Conservation (phyloP, 2,329 filamentous ascomycete genomes). For the Alternaria postmessia region DNA sequence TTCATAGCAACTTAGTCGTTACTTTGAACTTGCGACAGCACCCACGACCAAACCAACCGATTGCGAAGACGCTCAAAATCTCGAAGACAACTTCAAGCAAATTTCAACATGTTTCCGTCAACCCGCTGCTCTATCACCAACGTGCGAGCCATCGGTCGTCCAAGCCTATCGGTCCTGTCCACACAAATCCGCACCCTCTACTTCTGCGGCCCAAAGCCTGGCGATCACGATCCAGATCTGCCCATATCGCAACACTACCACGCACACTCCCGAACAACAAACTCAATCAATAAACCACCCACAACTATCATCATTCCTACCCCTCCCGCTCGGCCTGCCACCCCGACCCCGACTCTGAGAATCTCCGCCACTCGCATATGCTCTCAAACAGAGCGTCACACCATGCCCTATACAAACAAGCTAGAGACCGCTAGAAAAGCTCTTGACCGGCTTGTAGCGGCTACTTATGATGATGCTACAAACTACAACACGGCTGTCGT, state of each 20-base stretch:
- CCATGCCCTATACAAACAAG: background rate
- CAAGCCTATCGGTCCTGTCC: background rate
- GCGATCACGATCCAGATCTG: background rate
- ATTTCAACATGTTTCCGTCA: background rate
- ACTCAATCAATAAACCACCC: background rate
- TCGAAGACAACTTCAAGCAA: background rate
- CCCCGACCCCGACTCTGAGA: background rate
- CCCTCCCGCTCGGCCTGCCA: background rate
- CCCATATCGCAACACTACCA: constrained; percentile 2
- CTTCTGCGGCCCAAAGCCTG: constrained; percentile 9
- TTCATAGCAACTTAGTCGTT: background rate
- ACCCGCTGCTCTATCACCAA: background rate
- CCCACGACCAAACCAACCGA: background rate
- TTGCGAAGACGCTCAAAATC: background rate
- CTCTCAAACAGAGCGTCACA: background rate
- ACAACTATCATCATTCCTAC: background rate
- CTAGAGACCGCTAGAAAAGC: background rate
- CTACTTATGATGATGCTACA: background rate
- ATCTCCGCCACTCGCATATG: background rate
- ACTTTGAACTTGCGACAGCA: background rate
- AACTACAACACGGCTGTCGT: background rate
- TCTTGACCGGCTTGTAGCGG: background rate
- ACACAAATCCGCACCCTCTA: constrained; percentile 1
- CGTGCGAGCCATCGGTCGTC: background rate
- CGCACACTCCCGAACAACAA: background rate